Evolutionary conservation across 768 basidiomycete species (phyloP).

Genomic region (Mycena maculata): DNA sequence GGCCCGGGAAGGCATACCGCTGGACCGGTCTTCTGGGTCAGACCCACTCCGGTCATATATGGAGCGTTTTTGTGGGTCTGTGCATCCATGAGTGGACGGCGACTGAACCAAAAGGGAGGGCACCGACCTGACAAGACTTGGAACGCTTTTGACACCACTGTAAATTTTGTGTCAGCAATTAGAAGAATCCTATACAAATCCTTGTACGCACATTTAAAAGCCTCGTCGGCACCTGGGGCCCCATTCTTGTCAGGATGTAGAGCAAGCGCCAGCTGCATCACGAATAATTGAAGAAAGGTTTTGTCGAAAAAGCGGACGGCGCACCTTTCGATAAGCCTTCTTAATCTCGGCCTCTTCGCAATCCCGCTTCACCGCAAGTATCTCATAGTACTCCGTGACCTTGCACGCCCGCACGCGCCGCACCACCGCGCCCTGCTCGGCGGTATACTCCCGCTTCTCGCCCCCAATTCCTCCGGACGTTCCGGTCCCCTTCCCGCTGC

Average conservation of each 20-base stretch:
- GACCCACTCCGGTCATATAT: conserved; percentile 85
- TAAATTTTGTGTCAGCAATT: conserved; percentile 20
- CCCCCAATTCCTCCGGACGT: conserved; percentile 73
- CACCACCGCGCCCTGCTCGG: conserved; percentile 85
- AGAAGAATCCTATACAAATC: not conserved
- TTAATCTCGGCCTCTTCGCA: conserved; percentile 90
- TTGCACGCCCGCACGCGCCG: conserved; percentile 89
- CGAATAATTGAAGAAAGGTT: conserved; percentile 16
- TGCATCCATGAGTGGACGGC: conserved; percentile 16
- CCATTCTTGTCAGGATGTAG: conserved; percentile 95
- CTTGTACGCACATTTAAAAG: conserved; percentile 87
- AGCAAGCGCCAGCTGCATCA: conserved; percentile 80
- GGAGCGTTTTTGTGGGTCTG: conserved; percentile 91
- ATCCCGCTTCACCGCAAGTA: conserved; percentile 79
- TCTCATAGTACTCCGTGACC: conserved; percentile 93
- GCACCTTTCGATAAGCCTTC: conserved; percentile 96
- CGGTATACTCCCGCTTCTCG: conserved; percentile 87
- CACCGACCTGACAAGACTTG: conserved; percentile 85
- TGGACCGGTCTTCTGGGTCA: conserved; percentile 88
- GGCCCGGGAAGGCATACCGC: conserved; percentile 72
- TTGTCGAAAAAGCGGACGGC: conserved; percentile 27
- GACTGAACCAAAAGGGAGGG: not conserved
- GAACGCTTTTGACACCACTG: conserved; percentile 99
- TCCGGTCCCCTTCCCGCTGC: conserved; percentile 49
- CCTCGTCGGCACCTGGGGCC: conserved; percentile 98